Conservation (phyloP, 139 green algal genomes). For the Trebouxia sp. region DNA sequence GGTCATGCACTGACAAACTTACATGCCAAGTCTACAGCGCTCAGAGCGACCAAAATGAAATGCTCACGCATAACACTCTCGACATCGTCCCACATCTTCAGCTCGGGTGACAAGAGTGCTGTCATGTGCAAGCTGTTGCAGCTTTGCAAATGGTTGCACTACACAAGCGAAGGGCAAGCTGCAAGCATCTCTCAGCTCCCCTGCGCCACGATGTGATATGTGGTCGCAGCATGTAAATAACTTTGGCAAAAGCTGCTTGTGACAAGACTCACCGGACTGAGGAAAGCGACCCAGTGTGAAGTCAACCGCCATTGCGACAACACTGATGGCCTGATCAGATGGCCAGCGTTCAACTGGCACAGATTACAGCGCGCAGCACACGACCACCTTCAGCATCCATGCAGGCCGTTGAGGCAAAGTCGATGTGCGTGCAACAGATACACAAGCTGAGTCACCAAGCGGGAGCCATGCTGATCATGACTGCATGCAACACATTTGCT, state of each 20-base stretch:
- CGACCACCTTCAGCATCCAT: too few species aligned
- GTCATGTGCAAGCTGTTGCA: constrained; percentile 21
- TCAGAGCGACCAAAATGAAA: background rate
- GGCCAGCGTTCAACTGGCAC: too few species aligned
- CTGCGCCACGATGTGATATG: constrained; percentile 40
- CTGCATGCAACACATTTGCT: too few species aligned
- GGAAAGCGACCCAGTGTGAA: constrained; percentile 24
- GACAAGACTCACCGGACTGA: background rate
- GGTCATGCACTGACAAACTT: background rate
- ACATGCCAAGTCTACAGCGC: too few species aligned
- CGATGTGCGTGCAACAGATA: too few species aligned
- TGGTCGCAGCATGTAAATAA: background rate
- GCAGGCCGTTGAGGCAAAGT: too few species aligned
- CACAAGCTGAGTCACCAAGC: too few species aligned
- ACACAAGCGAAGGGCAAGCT: constrained; percentile 69
- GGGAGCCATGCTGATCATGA: too few species aligned
- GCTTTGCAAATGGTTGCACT: constrained; percentile 53
- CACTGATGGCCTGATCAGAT: too few species aligned
- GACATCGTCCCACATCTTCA: constrained; percentile 57
- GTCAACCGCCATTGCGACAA: background rate
- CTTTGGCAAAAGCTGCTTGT: background rate
- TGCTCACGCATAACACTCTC: constrained; percentile 60
- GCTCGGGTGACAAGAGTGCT: constrained; percentile 4
- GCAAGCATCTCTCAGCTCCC: constrained; percentile 59
- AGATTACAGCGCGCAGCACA: too few species aligned